Base-by-base conservation (phyloP, 108 stramenopile genomes). In the Seminavis robusta region DNA sequence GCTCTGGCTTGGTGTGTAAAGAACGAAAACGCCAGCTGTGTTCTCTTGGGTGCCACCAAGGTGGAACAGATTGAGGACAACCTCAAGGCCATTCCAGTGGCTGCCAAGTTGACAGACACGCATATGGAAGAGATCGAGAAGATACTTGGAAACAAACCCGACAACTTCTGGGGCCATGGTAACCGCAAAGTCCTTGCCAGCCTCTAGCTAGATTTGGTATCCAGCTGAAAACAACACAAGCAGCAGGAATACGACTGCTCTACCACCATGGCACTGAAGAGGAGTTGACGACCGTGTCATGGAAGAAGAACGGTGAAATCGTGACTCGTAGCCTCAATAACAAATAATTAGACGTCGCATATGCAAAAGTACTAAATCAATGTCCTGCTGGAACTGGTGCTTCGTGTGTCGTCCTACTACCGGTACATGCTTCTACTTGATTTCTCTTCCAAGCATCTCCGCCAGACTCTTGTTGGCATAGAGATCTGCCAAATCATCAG, bases 1-100 rank as follows among this genome's bases (percentile, higher is more conserved):
- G 63, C 71, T 4, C 53, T 72, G 30, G 71, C 71, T 21, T 72
- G 71, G 71, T 59, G 59, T 33, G 45, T 66, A 11, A 72, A 65
- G 27, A 64, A 65, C 40, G 24, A 23, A 9, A 65, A 72, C 45
- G 63, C 66, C 25, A 47, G 42, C 31, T 47, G 43, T n/a, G 64
- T 72, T 13, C 59, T 72, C 17, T 60, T 72, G 24, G 71, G 71
- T 3, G 71, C 71, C 13, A 72, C 61, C 58, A 66, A 65, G 23
- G 33, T 30, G 6, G 56, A 72, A 7, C 71, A 72, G 31, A 55
- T 72, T 21, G 64, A 72, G 27, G 63, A 63, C 27, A 72, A 72
- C 52, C 52, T 72, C 19, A 53, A 45, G 20, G 71, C 71, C 10
- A 40, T 65, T 33, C 25, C 36, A 23, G 50, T 72, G 5, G 28